These are phyloP conservation scores for Avena atlantica DNA, from an alignment of 176 grass and related monocot genomes.

Conservation along the genomic window DNA sequence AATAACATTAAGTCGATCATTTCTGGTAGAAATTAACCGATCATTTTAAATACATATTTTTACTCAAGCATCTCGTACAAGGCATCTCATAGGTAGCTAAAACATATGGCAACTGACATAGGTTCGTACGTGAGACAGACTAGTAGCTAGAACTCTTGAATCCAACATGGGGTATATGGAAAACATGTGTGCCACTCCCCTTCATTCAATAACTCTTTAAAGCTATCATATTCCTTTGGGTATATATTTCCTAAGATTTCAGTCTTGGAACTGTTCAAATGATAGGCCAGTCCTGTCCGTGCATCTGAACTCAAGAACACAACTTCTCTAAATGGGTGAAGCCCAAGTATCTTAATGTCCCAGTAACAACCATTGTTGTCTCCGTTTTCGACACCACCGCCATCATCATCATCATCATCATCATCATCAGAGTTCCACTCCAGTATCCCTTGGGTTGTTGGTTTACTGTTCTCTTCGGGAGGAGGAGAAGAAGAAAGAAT, in stretches of 20 bases:
- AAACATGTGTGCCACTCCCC: neutral
- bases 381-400: no score
- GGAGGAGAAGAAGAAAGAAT: neutral
- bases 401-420: no score
- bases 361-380: neutral
- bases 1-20: neutral
- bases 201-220: neutral
- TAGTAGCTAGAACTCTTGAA: conserved; percentile 10
- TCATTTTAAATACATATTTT: neutral
- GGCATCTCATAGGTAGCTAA: neutral
- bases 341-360: neutral
- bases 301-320: neutral
- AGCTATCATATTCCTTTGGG: neutral
- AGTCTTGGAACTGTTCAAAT: neutral
- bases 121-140: no score
- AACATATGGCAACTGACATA: neutral
- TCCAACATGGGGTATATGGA: conserved; percentile 16
- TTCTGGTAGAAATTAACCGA: neutral
- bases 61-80: neutral
- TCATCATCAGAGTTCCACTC: no score
- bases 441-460: no score
- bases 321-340: neutral
- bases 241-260: neutral
- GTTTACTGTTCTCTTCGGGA: no score
- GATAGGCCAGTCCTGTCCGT: neutral